A percentile compares a stretch with the other conserved stretches of the same genome.
Conservation (phyloP, 805 yeast species). For the Danielia oregonensis region DNA sequence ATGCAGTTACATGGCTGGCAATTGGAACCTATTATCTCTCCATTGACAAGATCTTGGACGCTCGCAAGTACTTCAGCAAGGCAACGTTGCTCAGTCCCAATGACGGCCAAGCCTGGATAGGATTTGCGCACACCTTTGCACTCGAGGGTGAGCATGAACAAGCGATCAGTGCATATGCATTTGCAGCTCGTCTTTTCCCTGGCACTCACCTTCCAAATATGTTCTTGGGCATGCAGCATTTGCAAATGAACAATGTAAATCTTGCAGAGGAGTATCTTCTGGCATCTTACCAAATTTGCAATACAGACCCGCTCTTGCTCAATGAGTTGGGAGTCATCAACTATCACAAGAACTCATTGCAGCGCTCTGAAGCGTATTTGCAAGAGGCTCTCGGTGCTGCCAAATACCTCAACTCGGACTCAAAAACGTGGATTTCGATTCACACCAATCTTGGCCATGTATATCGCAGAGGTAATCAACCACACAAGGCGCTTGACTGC, state of each 20-base stretch:
- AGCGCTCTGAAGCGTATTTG: conserved; percentile 67
- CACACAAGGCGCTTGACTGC: conserved; percentile 64
- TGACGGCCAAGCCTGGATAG: conserved; percentile 96
- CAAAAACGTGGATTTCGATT: conserved; percentile 80
- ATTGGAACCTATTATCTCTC: conserved; percentile 87
- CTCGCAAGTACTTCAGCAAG: conserved; percentile 82
- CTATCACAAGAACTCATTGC: conserved; percentile 68
- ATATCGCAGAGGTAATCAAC: conserved; percentile 61
- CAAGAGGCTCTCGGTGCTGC: conserved; percentile 70
- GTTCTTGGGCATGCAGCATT: conserved; percentile 93
- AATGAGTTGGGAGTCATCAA: conserved; percentile 93
- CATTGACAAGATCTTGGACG: conserved; percentile 69
- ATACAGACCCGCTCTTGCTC: conserved; percentile 78
- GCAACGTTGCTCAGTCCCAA: conserved; percentile 86
- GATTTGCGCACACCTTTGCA: conserved; percentile 97
- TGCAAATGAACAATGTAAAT: conserved; percentile 77
- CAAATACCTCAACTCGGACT: conserved; percentile 65
- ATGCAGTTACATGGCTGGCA: conserved; percentile 85
- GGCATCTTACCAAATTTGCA: conserved; percentile 73
- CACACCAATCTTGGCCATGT: conserved; percentile 88
- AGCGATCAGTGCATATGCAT: conserved; percentile 94
- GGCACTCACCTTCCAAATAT: conserved; percentile 88
- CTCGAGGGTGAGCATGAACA: conserved; percentile 99
- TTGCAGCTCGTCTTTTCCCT: conserved; percentile 87
- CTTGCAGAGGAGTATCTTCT: conserved; percentile 83